phyloP scores from a whole-genome alignment of 1,284 basidiomycete genomes.

The Papiliotrema flavescens region DNA sequence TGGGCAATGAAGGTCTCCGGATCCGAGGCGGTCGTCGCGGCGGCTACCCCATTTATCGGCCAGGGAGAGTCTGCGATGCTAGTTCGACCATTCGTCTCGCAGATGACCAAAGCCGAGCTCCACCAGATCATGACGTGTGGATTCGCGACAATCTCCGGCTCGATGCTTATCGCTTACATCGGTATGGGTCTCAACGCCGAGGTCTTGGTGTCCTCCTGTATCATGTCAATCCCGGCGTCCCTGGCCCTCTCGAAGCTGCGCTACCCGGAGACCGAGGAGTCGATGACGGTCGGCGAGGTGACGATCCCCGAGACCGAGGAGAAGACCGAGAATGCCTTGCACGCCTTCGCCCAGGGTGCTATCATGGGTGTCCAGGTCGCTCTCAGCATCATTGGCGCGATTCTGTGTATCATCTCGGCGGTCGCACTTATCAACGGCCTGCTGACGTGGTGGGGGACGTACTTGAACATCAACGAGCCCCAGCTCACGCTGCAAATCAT shows the following conservation, averaged over 20 bases:
- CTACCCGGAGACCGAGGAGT: conserved; percentile 75
- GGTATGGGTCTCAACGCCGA: conserved; percentile 71
- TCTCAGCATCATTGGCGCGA: conserved; percentile 56
- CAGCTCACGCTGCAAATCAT: conserved; percentile 75
- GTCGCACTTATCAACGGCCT: conserved; percentile 78
- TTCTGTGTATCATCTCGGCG: conserved; percentile 73
- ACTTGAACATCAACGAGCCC: conserved; percentile 69
- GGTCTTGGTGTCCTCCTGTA: conserved; percentile 81
- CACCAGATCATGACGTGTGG: conserved; percentile 88
- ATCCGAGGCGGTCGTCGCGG: conserved; percentile 86
- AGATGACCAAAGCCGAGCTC: conserved; percentile 84
- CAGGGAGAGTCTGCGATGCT: conserved; percentile 79
- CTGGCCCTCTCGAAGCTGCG: conserved; percentile 87
- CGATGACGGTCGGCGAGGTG: conserved; percentile 75
- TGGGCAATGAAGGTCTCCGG: conserved; percentile 56
- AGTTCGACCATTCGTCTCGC: conserved; percentile 77
- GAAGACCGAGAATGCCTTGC: conserved; percentile 65
- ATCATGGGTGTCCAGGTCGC: conserved; percentile 67
- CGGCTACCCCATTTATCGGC: conserved; percentile 88
- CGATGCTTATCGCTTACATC: conserved; percentile 81
- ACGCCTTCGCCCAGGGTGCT: conserved; percentile 84
- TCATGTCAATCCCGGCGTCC: conserved; percentile 92
- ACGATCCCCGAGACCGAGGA: conserved; percentile 68
- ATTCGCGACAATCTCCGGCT: conserved; percentile 81
- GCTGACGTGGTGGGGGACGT: conserved; percentile 81